Conservation (phyloP, 1,284 basidiomycete species). For the Anthracocystis walkeri region DNA sequence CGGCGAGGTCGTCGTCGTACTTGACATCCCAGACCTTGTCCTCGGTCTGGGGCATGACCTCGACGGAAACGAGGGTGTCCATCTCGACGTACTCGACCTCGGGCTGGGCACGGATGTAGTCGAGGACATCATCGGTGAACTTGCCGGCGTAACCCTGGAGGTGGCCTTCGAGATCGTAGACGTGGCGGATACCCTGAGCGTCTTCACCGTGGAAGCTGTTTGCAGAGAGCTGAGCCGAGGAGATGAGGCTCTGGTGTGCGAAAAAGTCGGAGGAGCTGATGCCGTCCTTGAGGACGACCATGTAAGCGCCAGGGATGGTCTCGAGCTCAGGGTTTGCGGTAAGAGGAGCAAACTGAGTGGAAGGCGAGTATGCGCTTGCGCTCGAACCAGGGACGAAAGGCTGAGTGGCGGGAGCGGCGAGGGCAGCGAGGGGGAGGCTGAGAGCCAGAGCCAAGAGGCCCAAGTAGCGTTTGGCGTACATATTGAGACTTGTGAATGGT, state of each 20-base stretch:
- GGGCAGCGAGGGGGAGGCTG: conserved; percentile 44
- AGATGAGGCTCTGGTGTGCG: conserved; percentile 56
- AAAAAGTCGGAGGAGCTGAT: conserved; percentile 57
- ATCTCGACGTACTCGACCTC: conserved; percentile 93
- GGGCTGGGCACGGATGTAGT: conserved; percentile 84
- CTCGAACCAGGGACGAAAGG: conserved; percentile 54
- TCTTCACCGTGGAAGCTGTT: conserved; percentile 56
- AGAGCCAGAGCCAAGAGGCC: conserved; percentile 53
- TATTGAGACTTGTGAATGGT: conserved; percentile 14
- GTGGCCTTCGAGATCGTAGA: conserved; percentile 61
- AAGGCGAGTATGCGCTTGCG: conserved; percentile 48
- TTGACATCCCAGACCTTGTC: conserved; percentile 57
- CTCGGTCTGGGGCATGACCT: conserved; percentile 63
- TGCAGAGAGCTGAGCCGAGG: conserved; percentile 52
- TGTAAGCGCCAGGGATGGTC: conserved; percentile 63
- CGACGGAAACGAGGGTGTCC: conserved; percentile 73
- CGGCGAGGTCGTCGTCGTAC: conserved; percentile 78
- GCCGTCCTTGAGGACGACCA: conserved; percentile 67
- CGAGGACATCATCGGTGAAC: conserved; percentile 81
- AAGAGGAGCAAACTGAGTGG: conserved; percentile 48
- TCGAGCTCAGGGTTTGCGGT: conserved; percentile 56
- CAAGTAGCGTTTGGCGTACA: conserved; percentile 54
- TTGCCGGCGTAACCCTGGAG: conserved; percentile 86
- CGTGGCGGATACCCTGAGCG: conserved; percentile 58
- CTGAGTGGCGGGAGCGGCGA: conserved; percentile 52